These are phyloP conservation scores for Agrocybe pediades DNA, from an alignment of 768 basidiomycete species.

Conservation along the genomic window DNA sequence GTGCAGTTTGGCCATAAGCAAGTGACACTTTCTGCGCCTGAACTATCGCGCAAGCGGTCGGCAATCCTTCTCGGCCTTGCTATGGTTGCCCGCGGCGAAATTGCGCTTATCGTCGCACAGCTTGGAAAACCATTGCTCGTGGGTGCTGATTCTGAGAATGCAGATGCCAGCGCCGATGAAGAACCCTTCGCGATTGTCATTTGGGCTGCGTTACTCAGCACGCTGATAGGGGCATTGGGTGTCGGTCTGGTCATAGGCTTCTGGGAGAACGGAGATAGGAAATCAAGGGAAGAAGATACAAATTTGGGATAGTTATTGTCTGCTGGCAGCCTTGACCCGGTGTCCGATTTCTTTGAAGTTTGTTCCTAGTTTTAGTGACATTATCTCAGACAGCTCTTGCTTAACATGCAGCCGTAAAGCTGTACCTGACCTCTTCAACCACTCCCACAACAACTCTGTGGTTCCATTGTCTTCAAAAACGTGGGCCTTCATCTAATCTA, in stretches of 20 bases:
- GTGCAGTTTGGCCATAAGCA: too few species aligned
- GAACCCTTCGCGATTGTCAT: conserved; percentile 55
- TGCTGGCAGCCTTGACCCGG: too few species aligned
- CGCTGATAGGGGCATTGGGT: conserved; percentile 46
- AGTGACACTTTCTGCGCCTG: neutral
- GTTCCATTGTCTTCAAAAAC: too few species aligned
- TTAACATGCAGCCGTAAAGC: too few species aligned
- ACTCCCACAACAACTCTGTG: too few species aligned
- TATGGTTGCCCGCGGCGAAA: conserved; percentile 71
- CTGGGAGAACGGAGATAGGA: conserved; percentile 11
- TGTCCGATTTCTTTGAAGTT: too few species aligned
- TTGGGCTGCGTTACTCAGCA: conserved; percentile 59
- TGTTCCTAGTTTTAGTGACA: too few species aligned
- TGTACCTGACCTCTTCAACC: too few species aligned
- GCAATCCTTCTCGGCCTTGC: conserved; percentile 52
- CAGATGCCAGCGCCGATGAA: conserved; percentile 14
- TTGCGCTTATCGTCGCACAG: conserved; percentile 62
- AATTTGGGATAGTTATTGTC: neutral
- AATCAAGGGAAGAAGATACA: neutral
- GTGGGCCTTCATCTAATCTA: too few species aligned
- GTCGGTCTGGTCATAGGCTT: conserved; percentile 26
- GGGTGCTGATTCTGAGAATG: neutral
- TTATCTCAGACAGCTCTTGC: too few species aligned
- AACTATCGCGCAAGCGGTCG: conserved; percentile 22
- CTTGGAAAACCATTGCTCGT: conserved; percentile 36